A percentile compares a stretch with the other conserved stretches of the same genome.
phyloP scores from a whole-genome alignment of 2,329 filamentous ascomycete genomes.

The Penicillium verrucosum region DNA sequence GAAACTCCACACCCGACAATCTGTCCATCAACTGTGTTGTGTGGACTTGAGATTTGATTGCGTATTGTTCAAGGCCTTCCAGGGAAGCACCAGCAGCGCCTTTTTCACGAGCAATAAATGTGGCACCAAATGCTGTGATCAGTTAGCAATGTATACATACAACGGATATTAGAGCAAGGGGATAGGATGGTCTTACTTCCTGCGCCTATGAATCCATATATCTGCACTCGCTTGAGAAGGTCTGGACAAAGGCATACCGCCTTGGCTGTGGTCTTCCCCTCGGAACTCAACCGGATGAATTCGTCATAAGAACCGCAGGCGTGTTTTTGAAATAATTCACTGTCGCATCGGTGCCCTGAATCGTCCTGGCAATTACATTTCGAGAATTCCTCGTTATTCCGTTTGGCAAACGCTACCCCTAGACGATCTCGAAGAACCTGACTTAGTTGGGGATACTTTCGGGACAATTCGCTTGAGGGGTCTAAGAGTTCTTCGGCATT shows the following conservation, averaged over 20 bases:
- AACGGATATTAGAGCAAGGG: not conserved
- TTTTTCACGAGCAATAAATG: slow-evolving; percentile 21
- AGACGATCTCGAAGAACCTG: slow-evolving; percentile 9
- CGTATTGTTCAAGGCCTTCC: slow-evolving; percentile 13
- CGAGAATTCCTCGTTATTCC: slow-evolving; percentile 10
- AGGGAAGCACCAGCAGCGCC: not conserved
- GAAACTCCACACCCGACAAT: not conserved
- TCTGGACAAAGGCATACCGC: not conserved
- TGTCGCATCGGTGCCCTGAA: not conserved
- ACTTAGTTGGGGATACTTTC: slow-evolving; percentile 12
- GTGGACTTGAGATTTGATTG: slow-evolving; percentile 23
- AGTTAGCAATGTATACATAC: slow-evolving; percentile 1
- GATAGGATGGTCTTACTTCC: slow-evolving; percentile 18
- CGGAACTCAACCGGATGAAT: not conserved
- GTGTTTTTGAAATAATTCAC: not conserved
- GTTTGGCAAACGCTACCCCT: slow-evolving; percentile 1
- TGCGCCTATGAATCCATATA: slow-evolving; percentile 19
- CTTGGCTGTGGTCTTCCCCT: not conserved
- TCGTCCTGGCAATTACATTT: slow-evolving; percentile 5
- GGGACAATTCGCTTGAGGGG: slow-evolving; percentile 8
- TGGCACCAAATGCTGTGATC: slow-evolving; percentile 19
- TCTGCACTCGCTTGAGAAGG: slow-evolving; percentile 7
- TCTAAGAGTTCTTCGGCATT: slow-evolving; percentile 5
- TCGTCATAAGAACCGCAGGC: not conserved
- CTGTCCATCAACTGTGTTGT: slow-evolving; percentile 2